A percentile compares a stretch with the other conserved stretches of the same genome.
Evolutionary conservation across 1,284 basidiomycete species (phyloP).

Genomic region (Cystobasidium pallidum): DNA sequence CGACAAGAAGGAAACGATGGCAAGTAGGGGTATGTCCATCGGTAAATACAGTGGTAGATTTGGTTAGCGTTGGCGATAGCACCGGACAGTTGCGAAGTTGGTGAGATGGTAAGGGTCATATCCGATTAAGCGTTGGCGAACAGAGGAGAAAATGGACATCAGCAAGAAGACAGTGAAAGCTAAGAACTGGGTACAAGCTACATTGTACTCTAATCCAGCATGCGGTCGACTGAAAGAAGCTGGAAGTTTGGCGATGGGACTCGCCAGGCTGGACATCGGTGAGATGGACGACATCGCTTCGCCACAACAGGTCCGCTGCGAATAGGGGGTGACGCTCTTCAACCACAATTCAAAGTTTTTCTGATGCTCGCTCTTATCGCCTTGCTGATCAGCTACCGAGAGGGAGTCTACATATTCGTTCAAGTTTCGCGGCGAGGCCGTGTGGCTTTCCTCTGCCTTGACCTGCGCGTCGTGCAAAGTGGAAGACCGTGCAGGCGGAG

Average conservation of each 20-base stretch:
- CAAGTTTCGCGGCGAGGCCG: neutral
- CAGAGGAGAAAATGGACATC: neutral
- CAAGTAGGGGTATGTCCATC: neutral
- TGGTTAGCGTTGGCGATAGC: neutral
- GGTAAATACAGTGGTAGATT: neutral
- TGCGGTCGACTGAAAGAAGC: neutral
- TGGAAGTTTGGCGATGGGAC: neutral
- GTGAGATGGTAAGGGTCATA: neutral
- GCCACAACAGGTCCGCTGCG: conserved; percentile 3
- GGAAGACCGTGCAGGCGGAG: conserved; percentile 5
- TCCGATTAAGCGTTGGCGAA: neutral
- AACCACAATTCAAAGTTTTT: conserved; percentile 21
- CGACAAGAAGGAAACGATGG: neutral
- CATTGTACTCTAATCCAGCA: neutral
- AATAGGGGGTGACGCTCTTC: conserved; percentile 15
- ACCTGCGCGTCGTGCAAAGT: neutral
- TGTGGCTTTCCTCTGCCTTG: no score
- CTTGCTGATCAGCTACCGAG: neutral
- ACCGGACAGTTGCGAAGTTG: neutral
- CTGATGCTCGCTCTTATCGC: conserved; percentile 5
- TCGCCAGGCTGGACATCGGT: conserved; percentile 1
- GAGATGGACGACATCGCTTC: neutral
- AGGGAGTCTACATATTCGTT: neutral
- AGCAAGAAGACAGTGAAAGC: neutral
- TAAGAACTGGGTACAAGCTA: neutral